Base-by-base conservation (phyloP, 768 basidiomycete species). In the Crassisporium funariophilum region DNA sequence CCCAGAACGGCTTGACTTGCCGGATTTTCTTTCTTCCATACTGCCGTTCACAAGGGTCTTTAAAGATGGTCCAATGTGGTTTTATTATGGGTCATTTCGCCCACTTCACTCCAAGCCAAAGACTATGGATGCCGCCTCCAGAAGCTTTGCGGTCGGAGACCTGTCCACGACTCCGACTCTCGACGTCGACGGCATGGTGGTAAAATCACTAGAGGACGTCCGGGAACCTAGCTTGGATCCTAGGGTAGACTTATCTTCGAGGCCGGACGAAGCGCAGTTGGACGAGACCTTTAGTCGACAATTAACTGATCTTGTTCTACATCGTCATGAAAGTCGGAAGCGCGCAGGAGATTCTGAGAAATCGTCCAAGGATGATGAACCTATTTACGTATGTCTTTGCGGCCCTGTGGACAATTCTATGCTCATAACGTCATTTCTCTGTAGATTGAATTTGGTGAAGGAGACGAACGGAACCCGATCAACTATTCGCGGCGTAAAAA, bases 401-500 rank as follows among this genome's bases (percentile, higher is more conserved):
- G 36, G 53, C 34, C 48, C 34, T 35, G 29, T 47, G n/a, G n/a
- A n/a, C n/a, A n/a, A n/a, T 24, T 31, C 8, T 15, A 15, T 22
- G 13, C 23, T 11, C 31, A 24, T 31, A 8, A 17, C 72, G 41
- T 65, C 62, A 34, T 69, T 71, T 33, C 76, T 79, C 1, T 54
- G 68, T 29, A 64, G 64, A 50, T 64, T 16, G 62, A 66, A 6
- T 66, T 64, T 24, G 55, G 53, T 33, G 50, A 50, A 41, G 58
- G 53, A 34, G 59, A 64, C 42, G 44, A 48, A 41, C 51, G 60
- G 16, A 59, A 64, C 50, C 74, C 75, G 10, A 25, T 58, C 12
- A 70, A 74, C 38, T 74, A 70, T 45, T 56, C 69, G 11, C 23
- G 47, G 12, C 44, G 57, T 5, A 70, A 57, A 47, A 78, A 77